Evolutionary conservation across 192 early-diverging fungal species (phyloP).

Genomic region (Piromyces sp.): DNA sequence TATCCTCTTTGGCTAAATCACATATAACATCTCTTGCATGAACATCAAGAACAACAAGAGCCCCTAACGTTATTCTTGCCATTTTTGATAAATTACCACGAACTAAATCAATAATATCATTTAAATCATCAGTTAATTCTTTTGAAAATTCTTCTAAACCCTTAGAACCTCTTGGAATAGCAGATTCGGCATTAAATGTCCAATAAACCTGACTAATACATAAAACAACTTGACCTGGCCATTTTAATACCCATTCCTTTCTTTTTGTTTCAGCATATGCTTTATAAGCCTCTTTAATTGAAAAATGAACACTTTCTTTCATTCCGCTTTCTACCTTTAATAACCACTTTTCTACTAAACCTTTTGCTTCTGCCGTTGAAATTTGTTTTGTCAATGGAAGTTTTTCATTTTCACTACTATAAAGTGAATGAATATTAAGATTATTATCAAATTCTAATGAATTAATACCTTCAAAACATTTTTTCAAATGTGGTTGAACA

Average conservation of each 20-base stretch:
- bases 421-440: constrained; percentile 30
- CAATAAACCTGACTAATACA: constrained; percentile 40
- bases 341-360: constrained; percentile 45
- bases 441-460: constrained; percentile 36
- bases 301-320: constrained; percentile 30
- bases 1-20: constrained; percentile 17
- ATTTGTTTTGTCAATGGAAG: constrained; percentile 26
- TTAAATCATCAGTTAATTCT: constrained; percentile 28
- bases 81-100: constrained; percentile 37
- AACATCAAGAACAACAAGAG: constrained; percentile 45
- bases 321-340: constrained; percentile 29
- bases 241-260: constrained; percentile 42
- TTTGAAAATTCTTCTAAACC: constrained; percentile 25
- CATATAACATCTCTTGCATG: constrained; percentile 40
- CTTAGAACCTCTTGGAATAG: constrained; percentile 24
- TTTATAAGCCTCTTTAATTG: constrained; percentile 22
- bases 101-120: constrained; percentile 37
- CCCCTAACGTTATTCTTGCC: constrained; percentile 38
- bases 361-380: constrained; percentile 40
- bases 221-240: constrained; percentile 45
- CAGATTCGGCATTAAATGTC: constrained; percentile 33
- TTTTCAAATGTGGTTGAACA: constrained; percentile 47
- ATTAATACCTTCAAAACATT: constrained; percentile 45
- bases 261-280: constrained; percentile 27
- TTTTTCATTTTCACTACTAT: constrained; percentile 34